Percentiles rank a stretch among this genome's conserved stretches.
Evolutionary conservation across 805 yeast genomes (phyloP).

Genomic region (Scheffersomyces amazonensis): DNA sequence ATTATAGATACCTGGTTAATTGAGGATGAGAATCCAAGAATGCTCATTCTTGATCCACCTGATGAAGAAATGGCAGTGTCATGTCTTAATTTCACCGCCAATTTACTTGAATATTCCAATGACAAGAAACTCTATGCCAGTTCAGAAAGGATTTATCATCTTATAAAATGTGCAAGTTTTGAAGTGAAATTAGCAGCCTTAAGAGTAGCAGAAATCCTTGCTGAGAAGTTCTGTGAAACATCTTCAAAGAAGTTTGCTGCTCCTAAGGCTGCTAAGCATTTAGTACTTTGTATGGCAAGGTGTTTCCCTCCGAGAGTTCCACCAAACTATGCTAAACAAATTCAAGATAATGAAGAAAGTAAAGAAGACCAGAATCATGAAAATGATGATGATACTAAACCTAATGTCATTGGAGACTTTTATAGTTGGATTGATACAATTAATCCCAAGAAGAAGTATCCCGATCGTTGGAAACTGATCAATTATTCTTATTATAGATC

Average conservation of each 20-base stretch:
- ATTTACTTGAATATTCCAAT: conserved; percentile 65
- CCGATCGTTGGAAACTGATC: conserved; percentile 54
- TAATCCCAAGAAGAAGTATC: conserved; percentile 41
- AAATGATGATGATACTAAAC: conserved; percentile 11
- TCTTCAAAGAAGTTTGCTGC: conserved; percentile 40
- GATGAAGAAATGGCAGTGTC: conserved; percentile 51
- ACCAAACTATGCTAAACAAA: conserved; percentile 28
- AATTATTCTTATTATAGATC: conserved; percentile 49
- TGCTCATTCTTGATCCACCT: conserved; percentile 39
- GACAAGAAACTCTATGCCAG: conserved; percentile 69
- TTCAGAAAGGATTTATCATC: conserved; percentile 52
- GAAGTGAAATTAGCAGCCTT: conserved; percentile 59
- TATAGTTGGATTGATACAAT: conserved; percentile 47
- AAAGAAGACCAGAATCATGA: too few species aligned
- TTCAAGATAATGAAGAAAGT: conserved; percentile 7
- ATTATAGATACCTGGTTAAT: conserved; percentile 54
- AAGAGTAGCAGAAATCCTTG: conserved; percentile 56
- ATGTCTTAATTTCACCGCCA: conserved; percentile 58
- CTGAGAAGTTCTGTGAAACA: conserved; percentile 56
- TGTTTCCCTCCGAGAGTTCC: conserved; percentile 50
- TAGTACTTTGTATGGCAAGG: conserved; percentile 52
- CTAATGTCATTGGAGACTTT: conserved; percentile 34
- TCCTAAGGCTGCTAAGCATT: conserved; percentile 41
- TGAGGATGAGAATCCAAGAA: conserved; percentile 42
- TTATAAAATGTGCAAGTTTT: conserved; percentile 59